Evolutionary conservation across 495 filamentous ascomycete species (phyloP), one percentile per base, ranked within the genome.

Genomic region (Penicillium paradoxum): DNA sequence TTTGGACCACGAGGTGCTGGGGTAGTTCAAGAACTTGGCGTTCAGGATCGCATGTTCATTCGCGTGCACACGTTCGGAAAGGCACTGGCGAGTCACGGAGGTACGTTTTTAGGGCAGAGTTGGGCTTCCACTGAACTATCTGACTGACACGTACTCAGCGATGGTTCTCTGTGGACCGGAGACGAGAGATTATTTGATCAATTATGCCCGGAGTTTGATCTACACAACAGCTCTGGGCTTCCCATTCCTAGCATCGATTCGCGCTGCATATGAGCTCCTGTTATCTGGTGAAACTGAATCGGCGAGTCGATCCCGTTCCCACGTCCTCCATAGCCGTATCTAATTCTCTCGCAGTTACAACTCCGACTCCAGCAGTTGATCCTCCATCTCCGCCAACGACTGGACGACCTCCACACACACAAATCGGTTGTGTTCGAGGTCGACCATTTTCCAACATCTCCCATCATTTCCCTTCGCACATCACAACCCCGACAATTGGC

Each of bases 11-110:
- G 72, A 0, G 89, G 89, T 0, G 72, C 80, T 1, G 88, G 89
- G 0, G 67, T 89, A 4, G 87, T 91, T 0, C 82, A 81, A 60
- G 73, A 79, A 24, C 66, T 88, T 13, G 85, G 82, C 0, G 57
- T 91, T n/a, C 81, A 91, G 61, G 62, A 82, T 10, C 70, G 74
- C 19, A 75, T 91, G 34, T 86, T 85, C 70, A 81, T 87, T 4
- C 66, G 88, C 19, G 73, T 90, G 11, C 79, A 90, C 64, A 89
- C 86, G 0, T 91, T 89, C 72, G 87, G 88, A 4, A 93, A 91
- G 61, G 84, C 85, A 2, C 64, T 92, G 53, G 83, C 79, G 14
- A 84, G 83, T 54, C 78, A 83, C 41, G 88, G 88, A 66, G 88
- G 86, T 89, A 72, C 54, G 75, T 70, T 27, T 24, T 53, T n/a